Evolutionary conservation across 176 grass and related monocot genomes (phyloP), one percentile per base, ranked within the genome.

Genomic region (Elymus sibiricus): DNA sequence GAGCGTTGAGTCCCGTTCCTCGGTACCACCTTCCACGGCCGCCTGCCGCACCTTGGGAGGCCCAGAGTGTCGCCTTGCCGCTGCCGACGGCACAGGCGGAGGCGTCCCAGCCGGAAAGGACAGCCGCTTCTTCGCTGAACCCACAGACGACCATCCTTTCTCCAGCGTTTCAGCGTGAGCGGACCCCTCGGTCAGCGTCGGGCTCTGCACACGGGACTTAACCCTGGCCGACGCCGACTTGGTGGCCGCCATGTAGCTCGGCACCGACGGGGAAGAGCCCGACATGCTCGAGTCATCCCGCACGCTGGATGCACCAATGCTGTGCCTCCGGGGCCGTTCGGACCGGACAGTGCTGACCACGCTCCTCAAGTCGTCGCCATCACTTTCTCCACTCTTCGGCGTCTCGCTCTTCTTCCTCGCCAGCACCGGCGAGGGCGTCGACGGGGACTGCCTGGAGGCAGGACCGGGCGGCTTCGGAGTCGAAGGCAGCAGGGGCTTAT

Each of bases 241-340:
- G 1, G 92, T 94, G 8, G 89, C 75, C 31, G 62, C 86, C 92
- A 94, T 94, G 83, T 91, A 94, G 72, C 92, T 94, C 7, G 83
- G 86, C 28, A 89, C 65, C 3, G 69, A 70, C 24, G 86, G 74
- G 39, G 92, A 93, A 24, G 92, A 93, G 16, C 92, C 76, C 5
- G 60, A 39, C 12, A 84, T 64, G 69, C 92, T 91, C 80, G 88
- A 76, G 5, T 91, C 92, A 15, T 91, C 89, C 26, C 84, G 79
- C 14, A 78, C 47, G 2, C 85, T 79, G 17, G 86, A 79, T 19
- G 72, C 63, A 28, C 68, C 86, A 2, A 94, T 64, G 76, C 86
- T 94, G 83, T 91, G 83, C 70, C 92, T 89, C 53, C 80, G 86
- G 22, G 83, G 68, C 15, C 84, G 74, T 27, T 94, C 89, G 1